Base-by-base conservation (phyloP, 495 filamentous ascomycete genomes). In the Penicillium lividum region DNA sequence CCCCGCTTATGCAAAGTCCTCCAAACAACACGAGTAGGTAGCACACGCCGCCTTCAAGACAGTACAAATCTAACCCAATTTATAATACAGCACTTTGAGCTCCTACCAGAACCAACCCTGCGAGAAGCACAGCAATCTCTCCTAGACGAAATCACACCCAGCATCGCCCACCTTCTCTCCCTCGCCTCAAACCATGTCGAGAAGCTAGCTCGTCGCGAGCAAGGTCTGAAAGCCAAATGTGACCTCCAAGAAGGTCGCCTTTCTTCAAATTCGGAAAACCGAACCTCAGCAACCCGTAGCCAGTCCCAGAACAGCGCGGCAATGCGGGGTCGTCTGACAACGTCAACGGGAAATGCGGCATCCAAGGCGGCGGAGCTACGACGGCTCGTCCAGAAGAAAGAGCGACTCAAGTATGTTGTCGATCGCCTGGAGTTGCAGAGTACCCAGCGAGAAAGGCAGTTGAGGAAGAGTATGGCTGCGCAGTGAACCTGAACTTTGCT, bases 381-480 rank as follows among this genome's bases (percentile, higher is more conserved):
- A 71, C 78, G 85, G 63, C 57, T 91, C 63, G 76, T 84, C 66
- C 81, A 82, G 70, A 92, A 90, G 81, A 92, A 90, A 73, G 88
- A 92, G 70, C 74, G 89, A 57, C 71, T 92, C 62, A 82, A 85
- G 59, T 92, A 90, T 80, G 89, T 86, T 36, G 86, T 93, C 43
- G 88, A 89, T 66, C 78, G 88, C 53, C 66, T 93, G 70, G 79
- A 81, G 65, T 66, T 93, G 70, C 88, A 93, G 73, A 78, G 75
- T 55, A 79, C 68, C 51, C 82, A 90, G 75, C 73, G 80, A 70
- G 83, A 92, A 74, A 80, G 89, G 61, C 88, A 92, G 69, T 70
- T 93, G 75, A 82, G 89, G 73, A 91, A 88, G 86, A 92, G 89
- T 68, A 87, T 92, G 85, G 87, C 78, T 51, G 75, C 77, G 40